Conservation (phyloP, 2,329 filamentous ascomycete species). For the Mycosphaerelloides madeirae region DNA sequence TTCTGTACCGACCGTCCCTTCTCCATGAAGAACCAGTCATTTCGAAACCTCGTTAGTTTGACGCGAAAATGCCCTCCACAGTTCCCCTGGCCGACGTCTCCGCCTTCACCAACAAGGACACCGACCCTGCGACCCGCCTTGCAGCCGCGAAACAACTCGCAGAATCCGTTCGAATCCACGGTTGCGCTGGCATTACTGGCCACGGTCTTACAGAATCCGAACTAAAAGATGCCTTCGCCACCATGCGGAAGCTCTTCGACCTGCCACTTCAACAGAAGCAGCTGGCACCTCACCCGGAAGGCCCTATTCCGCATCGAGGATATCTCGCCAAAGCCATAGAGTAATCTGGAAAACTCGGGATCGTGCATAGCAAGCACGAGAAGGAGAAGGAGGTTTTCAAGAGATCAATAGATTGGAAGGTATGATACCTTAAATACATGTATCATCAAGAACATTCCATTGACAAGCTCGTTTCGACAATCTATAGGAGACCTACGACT, state of each 20-base stretch:
- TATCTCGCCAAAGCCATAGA: constrained; percentile 7
- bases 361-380: background rate
- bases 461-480: background rate
- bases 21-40: too few species aligned
- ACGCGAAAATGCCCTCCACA: too few species aligned
- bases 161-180: background rate
- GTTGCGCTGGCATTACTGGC: background rate
- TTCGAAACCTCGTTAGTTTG: too few species aligned
- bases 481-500: constrained; percentile 37
- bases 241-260: constrained; percentile 46
- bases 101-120: background rate
- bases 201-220: background rate
- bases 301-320: constrained; percentile 10
- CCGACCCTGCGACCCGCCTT: background rate
- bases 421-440: background rate
- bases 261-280: constrained; percentile 39
- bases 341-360: background rate
- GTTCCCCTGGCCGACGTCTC: constrained; percentile 1
- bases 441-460: too few species aligned
- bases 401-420: constrained; percentile 1
- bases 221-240: background rate
- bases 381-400: background rate
- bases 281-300: constrained; percentile 11
- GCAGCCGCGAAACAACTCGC: background rate
- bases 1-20: too few species aligned